Conservation (phyloP, 2,329 filamentous ascomycete genomes). For the Aspergillus tamarii region DNA sequence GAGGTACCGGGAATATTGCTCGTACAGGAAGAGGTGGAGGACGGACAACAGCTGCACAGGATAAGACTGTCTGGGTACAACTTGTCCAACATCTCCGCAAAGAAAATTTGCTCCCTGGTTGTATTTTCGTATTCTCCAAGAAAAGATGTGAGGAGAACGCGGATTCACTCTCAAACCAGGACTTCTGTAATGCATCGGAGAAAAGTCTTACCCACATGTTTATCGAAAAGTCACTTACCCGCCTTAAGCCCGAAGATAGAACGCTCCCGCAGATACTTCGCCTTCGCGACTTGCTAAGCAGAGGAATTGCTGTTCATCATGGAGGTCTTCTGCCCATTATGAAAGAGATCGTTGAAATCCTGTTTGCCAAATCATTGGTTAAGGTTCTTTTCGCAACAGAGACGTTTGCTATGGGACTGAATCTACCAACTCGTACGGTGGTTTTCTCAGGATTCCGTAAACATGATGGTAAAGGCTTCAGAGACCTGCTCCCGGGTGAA, state of each 20-base stretch:
- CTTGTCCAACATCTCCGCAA: constrained; percentile 90
- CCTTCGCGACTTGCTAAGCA: constrained; percentile 78
- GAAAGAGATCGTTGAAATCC: constrained; percentile 94
- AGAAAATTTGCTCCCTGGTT: constrained; percentile 82
- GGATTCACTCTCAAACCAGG: constrained; percentile 89
- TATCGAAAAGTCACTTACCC: constrained; percentile 89
- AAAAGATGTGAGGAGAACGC: constrained; percentile 97
- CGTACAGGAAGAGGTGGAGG: constrained; percentile 83
- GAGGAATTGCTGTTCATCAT: constrained; percentile 95
- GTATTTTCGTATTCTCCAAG: constrained; percentile 98
- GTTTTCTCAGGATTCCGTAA: constrained; percentile 98
- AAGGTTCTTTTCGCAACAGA: constrained; percentile 98
- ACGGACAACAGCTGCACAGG: constrained; percentile 85
- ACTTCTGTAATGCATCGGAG: constrained; percentile 89
- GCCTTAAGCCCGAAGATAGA: constrained; percentile 87
- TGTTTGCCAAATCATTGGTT: constrained; percentile 92
- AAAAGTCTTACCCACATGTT: constrained; percentile 98
- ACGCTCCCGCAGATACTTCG: constrained; percentile 89
- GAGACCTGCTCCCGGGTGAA: constrained; percentile 89
- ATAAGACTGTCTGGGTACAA: constrained; percentile 96
- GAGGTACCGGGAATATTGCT: constrained; percentile 82
- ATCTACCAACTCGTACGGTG: constrained; percentile 91
- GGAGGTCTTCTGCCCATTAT: constrained; percentile 93
- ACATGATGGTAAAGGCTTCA: constrained; percentile 89
- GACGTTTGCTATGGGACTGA: constrained; percentile 98